A percentile compares a stretch with the other conserved stretches of the same genome.
Evolutionary conservation across 345 rosid species (phyloP).

Genomic region (Eucalyptus brandiana): DNA sequence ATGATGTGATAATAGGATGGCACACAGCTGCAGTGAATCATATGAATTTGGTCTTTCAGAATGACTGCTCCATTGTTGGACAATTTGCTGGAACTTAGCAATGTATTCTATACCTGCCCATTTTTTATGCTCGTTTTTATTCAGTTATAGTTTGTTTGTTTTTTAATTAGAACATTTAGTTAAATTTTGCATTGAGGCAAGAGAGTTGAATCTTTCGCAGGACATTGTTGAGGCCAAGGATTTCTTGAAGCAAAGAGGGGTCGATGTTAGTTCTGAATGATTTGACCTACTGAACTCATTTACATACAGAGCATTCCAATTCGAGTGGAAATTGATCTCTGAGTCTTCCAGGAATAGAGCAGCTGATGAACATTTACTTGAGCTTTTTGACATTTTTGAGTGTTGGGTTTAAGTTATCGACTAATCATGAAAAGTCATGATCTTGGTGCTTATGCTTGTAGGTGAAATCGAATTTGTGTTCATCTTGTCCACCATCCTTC

Average conservation of each 20-base stretch:
- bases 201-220: constrained; percentile 10
- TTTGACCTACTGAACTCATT: neutral
- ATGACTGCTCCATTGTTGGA: neutral
- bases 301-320: neutral
- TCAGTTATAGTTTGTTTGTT: neutral
- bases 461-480: neutral
- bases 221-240: constrained; percentile 77
- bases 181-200: neutral
- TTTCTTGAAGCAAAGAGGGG: constrained; percentile 50
- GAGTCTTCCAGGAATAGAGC: neutral
- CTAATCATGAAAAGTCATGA: neutral
- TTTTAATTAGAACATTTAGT: neutral
- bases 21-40: neutral
- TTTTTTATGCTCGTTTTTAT: neutral
- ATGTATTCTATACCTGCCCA: neutral
- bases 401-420: neutral
- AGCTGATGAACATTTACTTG: neutral
- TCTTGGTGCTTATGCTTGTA: neutral
- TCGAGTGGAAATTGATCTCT: neutral
- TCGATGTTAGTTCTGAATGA: constrained; percentile 44
- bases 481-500: neutral
- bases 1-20: neutral
- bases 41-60: neutral
- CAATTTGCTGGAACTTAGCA: neutral
- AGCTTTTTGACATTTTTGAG: neutral